These are phyloP conservation scores for Cordyceps tenuipes DNA, from an alignment of 2,329 filamentous ascomycete species.

Conservation along the genomic window DNA sequence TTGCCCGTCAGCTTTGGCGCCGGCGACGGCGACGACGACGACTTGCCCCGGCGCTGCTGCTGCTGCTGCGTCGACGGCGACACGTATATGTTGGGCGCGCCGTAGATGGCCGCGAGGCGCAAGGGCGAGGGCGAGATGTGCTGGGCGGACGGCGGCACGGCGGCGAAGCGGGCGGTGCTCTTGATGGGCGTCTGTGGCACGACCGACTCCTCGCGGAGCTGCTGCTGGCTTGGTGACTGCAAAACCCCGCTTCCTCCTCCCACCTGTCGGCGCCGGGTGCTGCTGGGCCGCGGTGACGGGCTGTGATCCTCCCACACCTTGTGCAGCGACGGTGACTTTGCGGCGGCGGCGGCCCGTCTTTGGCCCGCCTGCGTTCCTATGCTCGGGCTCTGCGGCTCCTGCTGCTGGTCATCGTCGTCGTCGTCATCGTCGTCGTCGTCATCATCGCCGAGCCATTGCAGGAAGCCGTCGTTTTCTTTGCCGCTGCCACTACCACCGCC, in stretches of 20 bases:
- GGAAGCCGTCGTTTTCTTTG: conserved; percentile 21
- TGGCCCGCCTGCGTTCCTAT: background rate
- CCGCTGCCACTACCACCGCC: conserved; percentile 5
- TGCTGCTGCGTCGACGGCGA: conserved; percentile 33
- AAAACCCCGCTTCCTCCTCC: too few relatives aligned
- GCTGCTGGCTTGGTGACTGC: background rate
- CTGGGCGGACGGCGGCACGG: conserved; percentile 36
- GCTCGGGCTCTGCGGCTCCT: conserved; percentile 21
- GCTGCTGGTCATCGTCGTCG: background rate
- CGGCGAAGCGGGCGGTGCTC: conserved; percentile 26
- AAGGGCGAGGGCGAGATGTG: conserved; percentile 32
- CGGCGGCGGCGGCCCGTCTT: background rate
- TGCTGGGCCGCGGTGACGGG: conserved; percentile 16
- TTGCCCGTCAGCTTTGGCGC: conserved; percentile 16
- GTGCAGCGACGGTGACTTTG: conserved; percentile 12
- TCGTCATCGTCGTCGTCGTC: background rate
- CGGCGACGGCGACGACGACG: conserved; percentile 7
- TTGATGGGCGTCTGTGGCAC: conserved; percentile 35
- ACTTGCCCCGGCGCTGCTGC: conserved; percentile 18
- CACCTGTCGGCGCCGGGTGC: conserved; percentile 12
- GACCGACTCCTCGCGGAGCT: conserved; percentile 24
- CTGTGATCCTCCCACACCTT: conserved; percentile 10
- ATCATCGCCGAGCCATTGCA: conserved; percentile 23
- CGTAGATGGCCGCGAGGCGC: conserved; percentile 31
- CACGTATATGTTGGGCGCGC: conserved; percentile 21